Percentiles rank a stretch among this genome's conserved stretches.
Evolutionary conservation across 768 basidiomycete species (phyloP).

Genomic region (Rhizopogon rudus): DNA sequence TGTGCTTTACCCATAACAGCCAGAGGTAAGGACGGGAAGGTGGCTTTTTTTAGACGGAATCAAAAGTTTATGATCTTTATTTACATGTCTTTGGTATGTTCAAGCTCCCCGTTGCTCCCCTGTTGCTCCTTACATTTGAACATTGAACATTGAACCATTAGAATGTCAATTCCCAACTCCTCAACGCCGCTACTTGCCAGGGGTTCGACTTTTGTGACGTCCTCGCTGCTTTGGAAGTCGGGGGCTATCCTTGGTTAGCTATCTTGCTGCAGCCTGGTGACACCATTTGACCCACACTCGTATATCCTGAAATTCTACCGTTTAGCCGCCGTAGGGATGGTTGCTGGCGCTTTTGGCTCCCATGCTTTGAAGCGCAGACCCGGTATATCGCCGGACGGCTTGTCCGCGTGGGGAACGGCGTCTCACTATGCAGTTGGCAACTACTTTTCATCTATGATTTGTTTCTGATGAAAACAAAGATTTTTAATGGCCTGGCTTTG

Average conservation of each 20-base stretch:
- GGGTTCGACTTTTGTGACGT: constrained; percentile 6
- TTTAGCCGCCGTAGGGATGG: constrained; percentile 45
- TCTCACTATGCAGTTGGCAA: constrained; percentile 55
- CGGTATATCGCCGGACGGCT: constrained; percentile 44
- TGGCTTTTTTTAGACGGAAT: neutral
- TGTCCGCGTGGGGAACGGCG: constrained; percentile 61
- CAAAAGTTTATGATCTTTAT: too few relatives aligned
- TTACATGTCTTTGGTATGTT: too few relatives aligned
- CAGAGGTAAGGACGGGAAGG: neutral
- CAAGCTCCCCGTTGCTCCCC: too few relatives aligned
- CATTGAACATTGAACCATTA: neutral
- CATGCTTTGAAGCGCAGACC: constrained; percentile 50
- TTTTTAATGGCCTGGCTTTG: constrained; percentile 66
- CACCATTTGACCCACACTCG: neutral
- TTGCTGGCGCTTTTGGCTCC: constrained; percentile 64
- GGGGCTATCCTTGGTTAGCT: constrained; percentile 38
- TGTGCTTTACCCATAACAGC: constrained; percentile 66
- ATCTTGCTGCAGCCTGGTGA: neutral
- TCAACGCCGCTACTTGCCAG: constrained; percentile 26
- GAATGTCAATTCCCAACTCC: constrained; percentile 16
- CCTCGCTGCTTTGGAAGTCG: constrained; percentile 35
- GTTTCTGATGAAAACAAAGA: constrained; percentile 32
- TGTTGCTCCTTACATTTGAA: too few relatives aligned
- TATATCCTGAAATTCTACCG: neutral
- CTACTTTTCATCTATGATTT: neutral